These are phyloP conservation scores for Austroboletus novae-zelandiae DNA, from an alignment of 1,284 basidiomycete genomes.

Conservation along the genomic window DNA sequence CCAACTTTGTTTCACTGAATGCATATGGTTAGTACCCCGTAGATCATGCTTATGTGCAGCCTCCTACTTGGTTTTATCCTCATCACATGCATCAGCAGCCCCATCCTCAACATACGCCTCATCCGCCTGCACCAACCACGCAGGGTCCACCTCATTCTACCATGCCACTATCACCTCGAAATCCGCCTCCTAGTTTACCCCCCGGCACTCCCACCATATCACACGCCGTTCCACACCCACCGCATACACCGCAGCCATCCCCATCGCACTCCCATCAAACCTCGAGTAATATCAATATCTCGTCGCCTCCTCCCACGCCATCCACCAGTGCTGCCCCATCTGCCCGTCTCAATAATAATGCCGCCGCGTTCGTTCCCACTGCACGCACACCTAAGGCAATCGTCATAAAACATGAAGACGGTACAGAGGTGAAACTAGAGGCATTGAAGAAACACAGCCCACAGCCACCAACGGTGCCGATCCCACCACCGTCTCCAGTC, in stretches of 20 bases:
- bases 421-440: conserved; percentile 58
- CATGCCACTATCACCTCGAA: conserved; percentile 65
- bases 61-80: conserved; percentile 26
- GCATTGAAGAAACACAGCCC: conserved; percentile 48
- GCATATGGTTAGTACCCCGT: conserved; percentile 19
- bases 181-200: conserved; percentile 51
- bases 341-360: conserved; percentile 54
- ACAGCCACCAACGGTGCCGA: conserved; percentile 40
- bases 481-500: conserved; percentile 41
- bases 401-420: conserved; percentile 47
- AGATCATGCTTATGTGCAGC: conserved; percentile 26
- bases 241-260: conserved; percentile 50
- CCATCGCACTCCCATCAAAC: conserved; percentile 50
- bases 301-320: conserved; percentile 70
- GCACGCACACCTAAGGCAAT: conserved; percentile 27
- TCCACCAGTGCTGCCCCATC: conserved; percentile 44
- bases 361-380: conserved; percentile 61
- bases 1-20: conserved; percentile 13
- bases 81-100: conserved; percentile 42
- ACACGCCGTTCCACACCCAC: conserved; percentile 49
- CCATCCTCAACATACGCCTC: conserved; percentile 29
- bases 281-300: conserved; percentile 46
- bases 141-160: conserved; percentile 43
- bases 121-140: conserved; percentile 14
- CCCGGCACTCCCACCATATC: conserved; percentile 63